Conservation (phyloP, 306 rosid genomes). For the Lathyrus sativus region DNA sequence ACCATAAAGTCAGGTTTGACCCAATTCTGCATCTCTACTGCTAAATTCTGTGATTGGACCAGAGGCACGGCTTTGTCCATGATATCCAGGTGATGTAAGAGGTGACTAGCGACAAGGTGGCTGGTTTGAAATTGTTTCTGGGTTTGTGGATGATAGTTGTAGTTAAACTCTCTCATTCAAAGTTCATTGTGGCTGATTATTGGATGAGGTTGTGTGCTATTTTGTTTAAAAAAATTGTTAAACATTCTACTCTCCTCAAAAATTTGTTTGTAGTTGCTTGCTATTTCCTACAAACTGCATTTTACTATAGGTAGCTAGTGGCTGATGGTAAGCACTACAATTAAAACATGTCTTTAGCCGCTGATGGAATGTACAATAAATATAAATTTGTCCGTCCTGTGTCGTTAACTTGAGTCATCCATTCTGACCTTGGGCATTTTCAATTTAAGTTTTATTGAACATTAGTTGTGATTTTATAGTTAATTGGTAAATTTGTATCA, state of each 20-base stretch:
- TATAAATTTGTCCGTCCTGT: background rate
- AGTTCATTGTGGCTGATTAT: background rate
- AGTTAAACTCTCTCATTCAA: conserved; percentile 10
- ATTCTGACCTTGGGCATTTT: background rate
- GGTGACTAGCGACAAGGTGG: background rate
- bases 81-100: background rate
- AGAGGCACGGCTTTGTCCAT: background rate
- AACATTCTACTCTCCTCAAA: background rate
- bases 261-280: background rate
- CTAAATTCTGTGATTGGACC: background rate
- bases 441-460: background rate
- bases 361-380: background rate
- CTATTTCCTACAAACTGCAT: conserved; percentile 1
- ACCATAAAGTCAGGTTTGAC: background rate
- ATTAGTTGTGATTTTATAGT: background rate
- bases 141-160: background rate
- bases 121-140: background rate
- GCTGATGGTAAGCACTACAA: background rate
- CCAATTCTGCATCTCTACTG: background rate
- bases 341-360: background rate
- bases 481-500: background rate
- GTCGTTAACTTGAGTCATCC: background rate
- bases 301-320: conserved; percentile 1
- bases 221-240: background rate
- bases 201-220: background rate